These are phyloP conservation scores for Dentiscutata heterogama DNA, from an alignment of 371 early-diverging fungal genomes.

Conservation along the genomic window DNA sequence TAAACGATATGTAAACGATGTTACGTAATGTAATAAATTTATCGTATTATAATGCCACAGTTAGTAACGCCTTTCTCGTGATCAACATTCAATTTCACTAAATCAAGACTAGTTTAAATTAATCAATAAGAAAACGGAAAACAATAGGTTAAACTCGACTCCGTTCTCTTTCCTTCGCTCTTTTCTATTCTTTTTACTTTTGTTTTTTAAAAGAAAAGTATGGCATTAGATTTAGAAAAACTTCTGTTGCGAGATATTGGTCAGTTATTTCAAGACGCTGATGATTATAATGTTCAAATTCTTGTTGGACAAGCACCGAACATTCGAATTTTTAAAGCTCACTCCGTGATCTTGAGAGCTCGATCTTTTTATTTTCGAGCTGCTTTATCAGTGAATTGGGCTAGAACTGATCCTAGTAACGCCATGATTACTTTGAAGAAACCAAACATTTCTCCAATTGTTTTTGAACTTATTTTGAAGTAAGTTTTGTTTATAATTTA, in stretches of 20 bases:
- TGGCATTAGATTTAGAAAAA: slow-evolving; percentile 16
- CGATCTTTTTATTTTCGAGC: slow-evolving; percentile 38
- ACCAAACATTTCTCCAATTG: slow-evolving; percentile 34
- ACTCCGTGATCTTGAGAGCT: slow-evolving; percentile 43
- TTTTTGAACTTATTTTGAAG: slow-evolving; percentile 43
- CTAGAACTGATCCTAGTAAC: slow-evolving; percentile 7
- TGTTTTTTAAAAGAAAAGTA: background rate
- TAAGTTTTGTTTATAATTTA: background rate
- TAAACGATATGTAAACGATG: too few species aligned
- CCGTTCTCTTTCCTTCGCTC: background rate
- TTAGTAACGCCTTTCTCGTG: background rate
- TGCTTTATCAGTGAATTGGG: slow-evolving; percentile 40
- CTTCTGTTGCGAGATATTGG: slow-evolving; percentile 20
- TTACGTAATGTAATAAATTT: too few species aligned
- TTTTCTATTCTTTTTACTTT: too few species aligned
- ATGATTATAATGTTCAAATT: slow-evolving; percentile 40
- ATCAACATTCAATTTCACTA: slow-evolving; percentile 3
- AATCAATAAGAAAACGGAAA: slow-evolving; percentile 5
- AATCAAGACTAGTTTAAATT: background rate
- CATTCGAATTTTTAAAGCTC: slow-evolving; percentile 31
- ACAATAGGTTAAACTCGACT: background rate
- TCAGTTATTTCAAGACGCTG: slow-evolving; percentile 11
- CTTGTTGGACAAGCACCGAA: slow-evolving; percentile 38
- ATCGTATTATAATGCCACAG: too few species aligned
- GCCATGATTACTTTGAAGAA: slow-evolving; percentile 27